Evolutionary conservation across 805 yeast species (phyloP).

Genomic region (Priceomyces medius): DNA sequence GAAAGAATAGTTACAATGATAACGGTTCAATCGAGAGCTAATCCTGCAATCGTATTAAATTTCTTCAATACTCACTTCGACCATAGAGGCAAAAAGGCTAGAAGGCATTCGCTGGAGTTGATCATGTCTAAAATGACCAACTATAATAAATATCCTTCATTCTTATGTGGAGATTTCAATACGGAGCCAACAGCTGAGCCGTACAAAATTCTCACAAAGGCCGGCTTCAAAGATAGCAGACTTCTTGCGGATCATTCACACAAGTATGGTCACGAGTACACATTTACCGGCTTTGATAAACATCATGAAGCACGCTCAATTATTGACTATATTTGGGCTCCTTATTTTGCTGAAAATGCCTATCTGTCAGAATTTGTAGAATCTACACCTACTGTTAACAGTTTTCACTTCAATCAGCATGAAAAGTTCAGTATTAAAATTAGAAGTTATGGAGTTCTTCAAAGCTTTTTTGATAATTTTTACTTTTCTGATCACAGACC

Average conservation of each 20-base stretch:
- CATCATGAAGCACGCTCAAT: slow-evolving; percentile 23
- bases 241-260: slow-evolving; percentile 21
- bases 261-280: slow-evolving; percentile 43
- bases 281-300: slow-evolving; percentile 51
- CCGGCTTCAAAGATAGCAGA: slow-evolving; percentile 41
- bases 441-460: slow-evolving; percentile 39
- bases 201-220: slow-evolving; percentile 33
- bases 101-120: slow-evolving; percentile 32
- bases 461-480: slow-evolving; percentile 29
- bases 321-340: slow-evolving; percentile 49
- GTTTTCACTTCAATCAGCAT: slow-evolving; percentile 13
- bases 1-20: slow-evolving; percentile 39
- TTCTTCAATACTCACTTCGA: slow-evolving; percentile 42
- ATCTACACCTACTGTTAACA: slow-evolving; percentile 8
- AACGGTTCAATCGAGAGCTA: slow-evolving; percentile 22
- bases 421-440: slow-evolving; percentile 26
- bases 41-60: slow-evolving; percentile 23
- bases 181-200: slow-evolving; percentile 43
- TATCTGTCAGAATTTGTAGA: slow-evolving; percentile 1
- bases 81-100: slow-evolving; percentile 33
- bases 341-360: slow-evolving; percentile 19
- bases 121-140: slow-evolving; percentile 34
- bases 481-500: slow-evolving; percentile 45
- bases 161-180: slow-evolving; percentile 44
- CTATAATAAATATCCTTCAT: slow-evolving; percentile 32